Evolutionary conservation across 495 filamentous ascomycete genomes (phyloP).

Genomic region (Penicillium simplicissimum): DNA sequence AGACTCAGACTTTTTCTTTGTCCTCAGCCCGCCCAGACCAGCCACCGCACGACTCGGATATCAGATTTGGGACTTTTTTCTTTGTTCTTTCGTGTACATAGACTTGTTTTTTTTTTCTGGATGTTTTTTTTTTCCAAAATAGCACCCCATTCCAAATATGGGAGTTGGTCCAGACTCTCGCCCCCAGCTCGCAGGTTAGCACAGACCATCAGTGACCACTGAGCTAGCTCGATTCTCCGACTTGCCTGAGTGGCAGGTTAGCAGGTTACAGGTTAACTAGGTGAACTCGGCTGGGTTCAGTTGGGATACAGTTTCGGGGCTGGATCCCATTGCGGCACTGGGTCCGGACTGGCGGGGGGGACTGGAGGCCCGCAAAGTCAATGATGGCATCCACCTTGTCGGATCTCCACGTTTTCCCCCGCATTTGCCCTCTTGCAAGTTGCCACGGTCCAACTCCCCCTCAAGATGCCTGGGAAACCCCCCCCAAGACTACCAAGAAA

Average conservation of each 20-base stretch:
- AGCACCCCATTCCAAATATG: background rate
- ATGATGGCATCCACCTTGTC: constrained; percentile 19
- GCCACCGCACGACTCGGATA: background rate
- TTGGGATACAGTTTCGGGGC: constrained; percentile 24
- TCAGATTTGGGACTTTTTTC: background rate
- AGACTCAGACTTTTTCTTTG: background rate
- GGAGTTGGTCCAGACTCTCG: background rate
- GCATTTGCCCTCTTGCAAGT: constrained; percentile 19
- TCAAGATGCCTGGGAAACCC: background rate
- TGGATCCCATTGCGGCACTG: constrained; percentile 19
- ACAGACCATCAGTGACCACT: constrained; percentile 1
- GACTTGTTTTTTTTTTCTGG: background rate
- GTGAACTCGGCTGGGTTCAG: too few relatives aligned
- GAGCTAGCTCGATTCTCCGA: background rate
- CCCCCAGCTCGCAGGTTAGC: background rate
- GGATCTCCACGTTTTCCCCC: constrained; percentile 33
- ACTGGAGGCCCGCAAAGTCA: constrained; percentile 12
- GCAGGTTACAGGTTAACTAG: background rate
- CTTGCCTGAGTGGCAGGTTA: background rate
- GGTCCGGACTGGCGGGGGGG: constrained; percentile 4
- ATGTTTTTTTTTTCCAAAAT: background rate
- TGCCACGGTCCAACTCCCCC: constrained; percentile 4
- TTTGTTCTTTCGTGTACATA: constrained; percentile 8
- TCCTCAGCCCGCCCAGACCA: background rate
- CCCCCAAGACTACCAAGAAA: background rate